Percentiles rank a stretch among this genome's conserved stretches.
Evolutionary conservation across 1,284 basidiomycete species (phyloP).

Genomic region (Somion occarium): DNA sequence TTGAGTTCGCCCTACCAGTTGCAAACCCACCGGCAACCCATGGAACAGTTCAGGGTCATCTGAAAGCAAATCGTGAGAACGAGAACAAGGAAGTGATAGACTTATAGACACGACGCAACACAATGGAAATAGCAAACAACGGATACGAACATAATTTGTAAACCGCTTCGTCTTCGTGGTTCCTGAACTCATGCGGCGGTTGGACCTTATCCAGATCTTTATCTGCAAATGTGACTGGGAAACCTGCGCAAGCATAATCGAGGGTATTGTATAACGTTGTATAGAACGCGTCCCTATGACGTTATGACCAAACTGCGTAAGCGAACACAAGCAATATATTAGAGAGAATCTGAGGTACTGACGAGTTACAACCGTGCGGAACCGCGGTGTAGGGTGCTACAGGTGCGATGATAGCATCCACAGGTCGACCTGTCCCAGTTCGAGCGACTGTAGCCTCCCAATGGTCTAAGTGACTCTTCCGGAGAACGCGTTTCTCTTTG

Average conservation of each 20-base stretch:
- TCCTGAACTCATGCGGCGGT: conserved; percentile 31
- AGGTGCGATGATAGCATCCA: conserved; percentile 40
- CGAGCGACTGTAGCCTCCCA: conserved; percentile 36
- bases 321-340: not conserved
- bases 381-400: conserved; percentile 31
- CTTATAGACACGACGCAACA: not conserved
- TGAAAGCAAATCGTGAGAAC: conserved; percentile 14
- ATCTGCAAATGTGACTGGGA: conserved; percentile 41
- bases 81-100: not conserved
- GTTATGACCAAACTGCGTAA: not conserved
- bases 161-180: conserved; percentile 36
- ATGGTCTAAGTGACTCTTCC: conserved; percentile 41
- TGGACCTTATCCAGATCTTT: conserved; percentile 23
- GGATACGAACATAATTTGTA: conserved; percentile 40
- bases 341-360: not conserved
- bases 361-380: conserved; percentile 27
- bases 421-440: conserved; percentile 43
- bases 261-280: conserved; percentile 29
- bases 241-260: conserved; percentile 40
- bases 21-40: conserved; percentile 46
- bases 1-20: conserved; percentile 43
- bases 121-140: not conserved
- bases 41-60: conserved; percentile 41
- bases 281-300: conserved; percentile 19
- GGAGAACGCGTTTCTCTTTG: conserved; percentile 30